Percentiles rank a stretch among this genome's conserved stretches.
Conservation (phyloP, 2,329 filamentous ascomycete species). For the Colletotrichum lini region DNA sequence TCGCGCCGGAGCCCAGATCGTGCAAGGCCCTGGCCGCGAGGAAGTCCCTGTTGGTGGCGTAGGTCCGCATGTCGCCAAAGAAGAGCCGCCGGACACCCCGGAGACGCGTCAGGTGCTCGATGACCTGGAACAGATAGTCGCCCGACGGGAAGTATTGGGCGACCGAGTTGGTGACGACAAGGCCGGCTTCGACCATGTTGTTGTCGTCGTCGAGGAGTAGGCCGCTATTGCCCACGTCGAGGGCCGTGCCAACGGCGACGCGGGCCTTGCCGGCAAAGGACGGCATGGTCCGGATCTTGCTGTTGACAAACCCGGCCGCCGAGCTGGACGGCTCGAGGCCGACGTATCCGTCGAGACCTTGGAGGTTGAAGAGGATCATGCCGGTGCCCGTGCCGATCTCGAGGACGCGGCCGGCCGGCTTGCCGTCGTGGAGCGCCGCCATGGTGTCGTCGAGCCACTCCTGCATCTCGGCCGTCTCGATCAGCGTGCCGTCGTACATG, state of each 20-base stretch:
- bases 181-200: neutral
- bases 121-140: constrained; percentile 44
- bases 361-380: constrained; percentile 52
- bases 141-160: constrained; percentile 48
- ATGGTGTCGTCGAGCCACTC: constrained; percentile 54
- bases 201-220: too few species aligned
- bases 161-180: constrained; percentile 46
- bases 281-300: constrained; percentile 35
- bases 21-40: constrained; percentile 28
- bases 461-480: constrained; percentile 49
- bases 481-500: constrained; percentile 48
- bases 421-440: constrained; percentile 18
- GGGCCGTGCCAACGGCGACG: constrained; percentile 45
- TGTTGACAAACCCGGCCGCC: constrained; percentile 45
- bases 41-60: constrained; percentile 43
- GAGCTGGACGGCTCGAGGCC: constrained; percentile 48
- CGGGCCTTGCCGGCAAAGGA: constrained; percentile 40
- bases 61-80: constrained; percentile 46
- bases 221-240: neutral
- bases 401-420: constrained; percentile 42
- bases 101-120: constrained; percentile 36
- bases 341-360: constrained; percentile 44
- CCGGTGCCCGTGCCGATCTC: constrained; percentile 51
- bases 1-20: constrained; percentile 2
- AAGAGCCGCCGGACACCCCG: constrained; percentile 26